Conservation (phyloP, 495 filamentous ascomycete species). For the Penicillium ucsense region DNA sequence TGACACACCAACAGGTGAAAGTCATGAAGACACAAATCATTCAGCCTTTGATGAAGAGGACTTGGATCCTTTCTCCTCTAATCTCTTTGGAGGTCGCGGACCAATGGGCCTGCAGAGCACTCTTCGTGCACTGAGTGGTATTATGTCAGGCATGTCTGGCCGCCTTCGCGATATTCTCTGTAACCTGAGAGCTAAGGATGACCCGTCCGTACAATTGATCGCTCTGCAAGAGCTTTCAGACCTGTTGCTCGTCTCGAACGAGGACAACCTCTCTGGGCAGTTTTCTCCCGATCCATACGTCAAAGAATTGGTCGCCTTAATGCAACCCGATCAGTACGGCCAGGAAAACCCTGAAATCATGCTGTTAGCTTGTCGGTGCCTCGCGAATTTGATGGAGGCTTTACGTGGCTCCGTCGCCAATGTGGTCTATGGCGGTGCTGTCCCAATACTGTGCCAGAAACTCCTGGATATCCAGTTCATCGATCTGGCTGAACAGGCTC, state of each 20-base stretch:
- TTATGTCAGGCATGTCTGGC: constrained; percentile 75
- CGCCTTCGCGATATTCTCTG: constrained; percentile 74
- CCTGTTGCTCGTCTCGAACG: constrained; percentile 84
- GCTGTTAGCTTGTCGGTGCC: constrained; percentile 90
- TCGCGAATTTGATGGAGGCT: constrained; percentile 98
- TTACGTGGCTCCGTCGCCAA: constrained; percentile 84
- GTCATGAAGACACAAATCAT: constrained; percentile 44
- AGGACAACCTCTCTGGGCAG: constrained; percentile 92
- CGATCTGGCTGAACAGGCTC: constrained; percentile 91
- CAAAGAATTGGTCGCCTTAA: constrained; percentile 85
- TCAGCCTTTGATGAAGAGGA: constrained; percentile 55
- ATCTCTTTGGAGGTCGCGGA: constrained; percentile 59
- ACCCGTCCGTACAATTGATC: constrained; percentile 80
- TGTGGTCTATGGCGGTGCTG: constrained; percentile 92
- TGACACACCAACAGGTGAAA: constrained; percentile 46
- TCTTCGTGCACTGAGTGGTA: constrained; percentile 76
- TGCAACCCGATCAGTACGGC: constrained; percentile 81
- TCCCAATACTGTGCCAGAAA: constrained; percentile 89
- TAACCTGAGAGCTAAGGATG: constrained; percentile 78
- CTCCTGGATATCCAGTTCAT: constrained; percentile 92
- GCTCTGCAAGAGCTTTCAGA: constrained; percentile 92
- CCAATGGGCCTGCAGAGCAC: constrained; percentile 66
- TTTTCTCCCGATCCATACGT: constrained; percentile 92
- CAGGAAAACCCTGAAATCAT: constrained; percentile 96
- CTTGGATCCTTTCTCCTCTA: constrained; percentile 67